Conservation (phyloP, 768 basidiomycete species). For the Phylloporus rhodoxanthus region DNA sequence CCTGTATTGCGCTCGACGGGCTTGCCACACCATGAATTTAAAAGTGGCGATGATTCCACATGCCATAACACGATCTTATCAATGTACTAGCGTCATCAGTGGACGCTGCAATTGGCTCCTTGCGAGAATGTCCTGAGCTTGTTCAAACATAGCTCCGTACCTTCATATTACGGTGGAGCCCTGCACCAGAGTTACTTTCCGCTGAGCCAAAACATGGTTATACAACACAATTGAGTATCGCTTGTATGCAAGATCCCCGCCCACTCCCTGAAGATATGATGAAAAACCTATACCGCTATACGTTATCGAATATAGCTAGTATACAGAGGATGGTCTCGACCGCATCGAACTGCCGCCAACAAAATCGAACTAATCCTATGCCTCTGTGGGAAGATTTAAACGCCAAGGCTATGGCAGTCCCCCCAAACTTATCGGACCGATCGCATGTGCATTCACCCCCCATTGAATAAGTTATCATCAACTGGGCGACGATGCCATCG, state of each 20-base stretch:
- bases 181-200: not conserved
- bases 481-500: not conserved
- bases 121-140: not conserved
- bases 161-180: not conserved
- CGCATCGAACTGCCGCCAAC: not conserved
- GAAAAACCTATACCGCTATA: not conserved
- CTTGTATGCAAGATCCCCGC: not conserved
- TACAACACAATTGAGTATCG: not conserved
- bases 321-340: not conserved
- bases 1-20: not conserved
- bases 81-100: not conserved
- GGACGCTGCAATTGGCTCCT: not conserved
- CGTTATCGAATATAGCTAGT: not conserved
- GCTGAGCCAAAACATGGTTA: not conserved
- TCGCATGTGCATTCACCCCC: not conserved
- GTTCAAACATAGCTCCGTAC: not conserved
- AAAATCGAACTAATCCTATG: not conserved
- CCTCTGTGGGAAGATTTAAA: not conserved
- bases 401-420: not conserved
- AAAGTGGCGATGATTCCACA: not conserved
- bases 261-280: not conserved
- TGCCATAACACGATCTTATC: not conserved
- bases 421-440: not conserved
- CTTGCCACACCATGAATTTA: slow-evolving; percentile 1
- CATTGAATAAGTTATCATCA: not conserved